These are phyloP conservation scores for Camellia sinensis DNA, from an alignment of 148 eudicot species.

Conservation along the genomic window DNA sequence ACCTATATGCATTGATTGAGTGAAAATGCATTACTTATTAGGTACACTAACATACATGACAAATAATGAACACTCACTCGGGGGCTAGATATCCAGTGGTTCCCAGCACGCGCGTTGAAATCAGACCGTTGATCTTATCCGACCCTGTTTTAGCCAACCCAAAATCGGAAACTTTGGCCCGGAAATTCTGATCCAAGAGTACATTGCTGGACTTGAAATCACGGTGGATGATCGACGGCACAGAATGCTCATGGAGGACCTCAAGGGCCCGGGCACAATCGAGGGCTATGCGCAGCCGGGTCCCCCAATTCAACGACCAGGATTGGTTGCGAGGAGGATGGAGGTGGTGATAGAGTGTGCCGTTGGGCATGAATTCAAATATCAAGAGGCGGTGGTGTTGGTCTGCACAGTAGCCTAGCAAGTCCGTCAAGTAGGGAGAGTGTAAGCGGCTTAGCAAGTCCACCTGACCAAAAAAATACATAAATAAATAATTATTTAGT, in stretches of 20 bases:
- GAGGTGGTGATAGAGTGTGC: conserved; percentile 61
- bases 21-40: neutral
- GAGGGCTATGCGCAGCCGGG: conserved; percentile 77
- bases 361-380: conserved; percentile 74
- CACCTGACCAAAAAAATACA: conserved; percentile 22
- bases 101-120: conserved; percentile 88
- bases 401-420: conserved; percentile 90
- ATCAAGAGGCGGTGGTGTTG: conserved; percentile 69
- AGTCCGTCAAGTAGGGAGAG: conserved; percentile 60
- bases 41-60: conserved; percentile 19
- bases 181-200: conserved; percentile 66
- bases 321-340: conserved; percentile 33
- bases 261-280: conserved; percentile 92
- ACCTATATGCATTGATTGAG: conserved; percentile 6
- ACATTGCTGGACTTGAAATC: conserved; percentile 78
- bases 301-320: conserved; percentile 64
- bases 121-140: conserved; percentile 77
- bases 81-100: conserved; percentile 97
- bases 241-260: conserved; percentile 77
- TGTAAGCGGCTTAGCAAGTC: conserved; percentile 77
- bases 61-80: conserved; percentile 59
- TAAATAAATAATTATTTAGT: neutral
- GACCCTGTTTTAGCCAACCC: conserved; percentile 89
- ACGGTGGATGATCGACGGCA: conserved; percentile 79
- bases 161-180: conserved; percentile 85